These are phyloP conservation scores for Cucurbita moschata DNA, from an alignment of 306 rosid species.

Conservation along the genomic window DNA sequence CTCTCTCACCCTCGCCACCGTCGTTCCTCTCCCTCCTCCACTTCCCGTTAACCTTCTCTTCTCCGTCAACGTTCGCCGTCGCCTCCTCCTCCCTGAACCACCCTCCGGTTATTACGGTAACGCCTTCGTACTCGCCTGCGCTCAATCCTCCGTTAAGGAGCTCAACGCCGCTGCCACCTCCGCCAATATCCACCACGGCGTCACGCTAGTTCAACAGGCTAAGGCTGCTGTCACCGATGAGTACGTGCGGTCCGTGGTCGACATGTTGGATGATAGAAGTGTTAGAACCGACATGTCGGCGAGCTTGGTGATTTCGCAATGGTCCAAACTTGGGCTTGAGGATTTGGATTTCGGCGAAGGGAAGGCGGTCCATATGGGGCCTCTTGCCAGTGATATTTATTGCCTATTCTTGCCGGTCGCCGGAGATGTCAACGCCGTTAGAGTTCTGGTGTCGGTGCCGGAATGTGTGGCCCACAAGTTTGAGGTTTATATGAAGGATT, in stretches of 20 bases:
- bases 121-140: conserved; percentile 59
- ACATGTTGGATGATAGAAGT: conserved; percentile 50
- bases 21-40: conserved; percentile 12
- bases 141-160: conserved; percentile 34
- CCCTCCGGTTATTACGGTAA: conserved; percentile 64
- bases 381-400: conserved; percentile 57
- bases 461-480: conserved; percentile 39
- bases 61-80: conserved; percentile 41
- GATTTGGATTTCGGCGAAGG: conserved; percentile 77
- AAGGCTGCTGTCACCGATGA: conserved; percentile 28
- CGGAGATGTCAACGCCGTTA: conserved; percentile 33
- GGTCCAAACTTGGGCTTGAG: conserved; percentile 75
- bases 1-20: conserved; percentile 9
- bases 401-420: conserved; percentile 66
- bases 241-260: conserved; percentile 44
- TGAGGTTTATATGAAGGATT: conserved; percentile 26
- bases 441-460: conserved; percentile 62
- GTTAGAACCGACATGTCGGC: conserved; percentile 41
- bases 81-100: conserved; percentile 14
- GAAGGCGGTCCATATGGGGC: conserved; percentile 57
- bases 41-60: conserved; percentile 52
- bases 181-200: conserved; percentile 27
- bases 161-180: not conserved
- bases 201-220: conserved; percentile 45
- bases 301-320: conserved; percentile 66